Evolutionary conservation across 2,329 filamentous ascomycete species (phyloP), one percentile per base, ranked within the genome.

Genomic region (Trichophaea hybrida): DNA sequence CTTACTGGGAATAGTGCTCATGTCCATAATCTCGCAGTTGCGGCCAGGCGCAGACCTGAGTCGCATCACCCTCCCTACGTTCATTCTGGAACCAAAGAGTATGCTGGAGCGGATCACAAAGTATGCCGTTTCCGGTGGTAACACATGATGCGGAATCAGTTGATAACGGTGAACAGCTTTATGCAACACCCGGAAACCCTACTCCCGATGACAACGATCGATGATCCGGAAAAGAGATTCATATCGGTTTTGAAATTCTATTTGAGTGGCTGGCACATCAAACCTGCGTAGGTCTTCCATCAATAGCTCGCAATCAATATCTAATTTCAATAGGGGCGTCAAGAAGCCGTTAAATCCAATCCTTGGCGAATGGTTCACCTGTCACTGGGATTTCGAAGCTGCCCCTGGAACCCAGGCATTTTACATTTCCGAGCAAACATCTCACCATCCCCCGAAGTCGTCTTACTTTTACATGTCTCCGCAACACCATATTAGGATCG

Each of bases 91-190:
- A 73, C 93, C 93, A 31, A 84, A 90, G 70, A 96, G 90, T 68
- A 98, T 98, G 93, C 77, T 98, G 69, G 93, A 98, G 75, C 83
- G 93, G 68, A 98, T 98, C 72, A 98, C 93, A 70, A 98, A 98
- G 90, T 95, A 76, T 67, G 82, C 75, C 12, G 44, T 57, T 50
- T 33, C n/a, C 15, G 48, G 12, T 50, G 31, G 6, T 12, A 24
- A 24, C 15, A 24, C 32, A 46, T 32, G 37, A 32, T 35, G 52
- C 54, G 53, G 34, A 32, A n/a, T 13, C 24, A 37, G 31, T 35
- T 43, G 8, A 37, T 44, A 32, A 55, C 53, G 15, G 40, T 57
- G 32, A 38, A 50, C 71, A 96, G 90, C 77, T 98, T 98, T 78
- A 98, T 98, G 93, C 94, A 91, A 69, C 93, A 98, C 71, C 93